A percentile compares a stretch with the other conserved stretches of the same genome.
Conservation (phyloP, 2,329 filamentous ascomycete species). For the Arthrobotrys pseudoclavata region DNA sequence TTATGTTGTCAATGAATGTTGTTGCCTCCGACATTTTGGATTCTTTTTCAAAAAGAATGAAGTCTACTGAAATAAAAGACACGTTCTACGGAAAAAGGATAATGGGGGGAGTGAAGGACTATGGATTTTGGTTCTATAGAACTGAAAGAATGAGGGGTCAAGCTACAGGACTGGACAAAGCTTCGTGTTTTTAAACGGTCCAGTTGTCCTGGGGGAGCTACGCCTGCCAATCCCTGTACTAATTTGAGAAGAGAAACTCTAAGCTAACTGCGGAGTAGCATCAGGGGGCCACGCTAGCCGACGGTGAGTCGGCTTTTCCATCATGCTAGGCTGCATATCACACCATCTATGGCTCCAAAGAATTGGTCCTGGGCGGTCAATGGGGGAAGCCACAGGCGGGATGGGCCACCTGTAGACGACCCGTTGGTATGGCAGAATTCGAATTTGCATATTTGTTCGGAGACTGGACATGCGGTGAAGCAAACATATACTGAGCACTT, state of each 20-base stretch:
- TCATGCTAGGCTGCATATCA: background rate
- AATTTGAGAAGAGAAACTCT: slow-evolving; percentile 3
- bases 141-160: background rate
- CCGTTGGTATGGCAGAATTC: background rate
- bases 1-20: slow-evolving; percentile 88
- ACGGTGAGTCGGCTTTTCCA: background rate
- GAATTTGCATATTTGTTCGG: background rate
- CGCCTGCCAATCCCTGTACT: background rate
- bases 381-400: background rate
- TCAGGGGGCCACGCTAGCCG: background rate
- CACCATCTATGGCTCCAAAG: background rate
- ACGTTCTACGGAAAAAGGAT: background rate
- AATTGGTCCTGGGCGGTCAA: background rate
- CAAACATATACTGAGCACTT: too few species aligned
- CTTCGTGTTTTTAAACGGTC: background rate
- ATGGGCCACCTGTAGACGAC: background rate
- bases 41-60: background rate
- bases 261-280: slow-evolving; percentile 6
- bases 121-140: background rate
- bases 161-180: background rate
- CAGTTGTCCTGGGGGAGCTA: background rate
- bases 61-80: background rate
- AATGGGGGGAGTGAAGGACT: background rate
- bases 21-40: slow-evolving; percentile 3
- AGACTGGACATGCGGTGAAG: too few species aligned